A percentile compares a stretch with the other conserved stretches of the same genome.
These are phyloP conservation scores for Ammopiptanthus mongolicus DNA, from an alignment of 306 rosid genomes.

Conservation along the genomic window DNA sequence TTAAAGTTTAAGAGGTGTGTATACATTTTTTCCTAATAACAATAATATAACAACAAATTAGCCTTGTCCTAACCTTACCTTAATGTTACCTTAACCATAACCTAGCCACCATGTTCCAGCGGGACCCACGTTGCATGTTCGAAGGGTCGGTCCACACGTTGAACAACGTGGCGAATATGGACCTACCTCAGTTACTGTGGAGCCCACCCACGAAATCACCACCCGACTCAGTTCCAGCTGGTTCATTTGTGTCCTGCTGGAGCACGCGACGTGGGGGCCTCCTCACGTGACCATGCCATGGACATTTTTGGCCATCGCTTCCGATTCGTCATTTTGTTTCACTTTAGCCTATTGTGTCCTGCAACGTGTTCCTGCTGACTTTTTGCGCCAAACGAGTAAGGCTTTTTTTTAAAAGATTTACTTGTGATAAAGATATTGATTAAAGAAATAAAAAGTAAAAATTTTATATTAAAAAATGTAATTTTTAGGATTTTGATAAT, in stretches of 20 bases:
- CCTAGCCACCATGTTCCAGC: slow-evolving; percentile 20
- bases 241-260: not conserved
- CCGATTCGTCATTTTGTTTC: not conserved
- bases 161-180: slow-evolving; percentile 36
- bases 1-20: too few species aligned
- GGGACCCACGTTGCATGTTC: slow-evolving; percentile 49
- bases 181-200: slow-evolving; percentile 29
- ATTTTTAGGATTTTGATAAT: too few species aligned
- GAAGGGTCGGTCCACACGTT: slow-evolving; percentile 38
- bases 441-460: too few species aligned
- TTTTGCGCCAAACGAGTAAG: slow-evolving; percentile 3
- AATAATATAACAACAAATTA: not conserved
- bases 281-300: slow-evolving; percentile 57
- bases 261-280: slow-evolving; percentile 34
- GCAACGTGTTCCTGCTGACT: slow-evolving; percentile 38
- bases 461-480: too few species aligned
- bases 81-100: not conserved
- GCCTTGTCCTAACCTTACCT: not conserved
- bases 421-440: too few species aligned
- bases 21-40: too few species aligned
- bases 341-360: not conserved
- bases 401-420: too few species aligned
- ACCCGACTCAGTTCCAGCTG: slow-evolving; percentile 29
- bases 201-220: slow-evolving; percentile 33
- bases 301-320: not conserved